Evolutionary conservation across 805 yeast genomes (phyloP), one percentile per base, ranked within the genome.

Genomic region (Vanderwaltozyma tropicalis): DNA sequence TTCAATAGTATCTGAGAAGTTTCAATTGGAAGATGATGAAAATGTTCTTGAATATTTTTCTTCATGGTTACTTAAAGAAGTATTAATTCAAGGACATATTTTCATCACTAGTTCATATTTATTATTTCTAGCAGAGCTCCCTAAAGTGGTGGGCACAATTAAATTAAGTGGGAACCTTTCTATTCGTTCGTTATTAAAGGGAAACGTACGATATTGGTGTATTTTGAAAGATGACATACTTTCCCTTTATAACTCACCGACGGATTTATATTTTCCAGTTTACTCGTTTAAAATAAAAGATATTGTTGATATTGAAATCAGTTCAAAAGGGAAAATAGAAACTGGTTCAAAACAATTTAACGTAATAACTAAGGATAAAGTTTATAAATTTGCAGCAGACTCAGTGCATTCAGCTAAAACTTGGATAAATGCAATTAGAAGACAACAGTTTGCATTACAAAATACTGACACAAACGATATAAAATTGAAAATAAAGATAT

Each of bases 201-300:
- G 51, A 1, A 36, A 50, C 8, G 37, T 48, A 3, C 67, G 94
- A 33, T 80, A 71, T 53, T 89, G 96, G 96, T 86, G 86, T 6
- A 74, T 86, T 0, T 62, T 89, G 41, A 67, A 81, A 45, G 76
- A 76, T 28, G 77, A 77, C 32, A 71, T 86, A 0, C 66, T 89
- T 14, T 70, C 84, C 3, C 67, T 84, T 28, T 87, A 80, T 56
- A 62, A 72, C 8, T 73, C 72, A 7, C 72, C 95, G 1, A 77
- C 85, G 0, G 94, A 87, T 41, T 61, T 80, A n/a, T 86, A 87
- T 57, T 87, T 86, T 61, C 96, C 97, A 0, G 64, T 67, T 8
- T 62, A 82, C 27, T 79, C 85, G 0, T 75, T 89, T 27, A 92
- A 86, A 55, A 63, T 89, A 43, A 66, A 76, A 31, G 65, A 70